Evolutionary conservation across 192 early-diverging fungal genomes (phyloP).

Genomic region (Coemansia sp.): DNA sequence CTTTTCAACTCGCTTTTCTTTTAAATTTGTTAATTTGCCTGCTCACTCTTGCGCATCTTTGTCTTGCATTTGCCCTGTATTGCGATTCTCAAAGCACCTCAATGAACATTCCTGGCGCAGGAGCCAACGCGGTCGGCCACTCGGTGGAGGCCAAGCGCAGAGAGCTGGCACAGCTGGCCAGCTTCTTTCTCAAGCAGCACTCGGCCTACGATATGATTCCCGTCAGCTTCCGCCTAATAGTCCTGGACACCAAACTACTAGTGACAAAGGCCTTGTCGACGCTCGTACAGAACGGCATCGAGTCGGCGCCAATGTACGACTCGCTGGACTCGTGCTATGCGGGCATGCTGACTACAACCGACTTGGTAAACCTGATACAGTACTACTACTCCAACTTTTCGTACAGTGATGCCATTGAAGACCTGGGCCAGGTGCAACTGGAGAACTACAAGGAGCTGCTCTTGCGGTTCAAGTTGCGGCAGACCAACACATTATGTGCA

Average conservation of each 20-base stretch:
- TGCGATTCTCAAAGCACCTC: neutral
- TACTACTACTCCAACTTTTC: conserved; percentile 85
- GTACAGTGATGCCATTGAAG: conserved; percentile 76
- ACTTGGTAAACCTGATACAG: conserved; percentile 91
- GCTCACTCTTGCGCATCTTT: too few species aligned
- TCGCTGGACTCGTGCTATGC: conserved; percentile 73
- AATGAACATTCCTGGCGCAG: conserved; percentile 37
- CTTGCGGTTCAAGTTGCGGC: conserved; percentile 47
- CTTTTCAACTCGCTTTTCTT: neutral
- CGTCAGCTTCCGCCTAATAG: conserved; percentile 84
- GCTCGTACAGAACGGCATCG: conserved; percentile 92
- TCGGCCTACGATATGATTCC: conserved; percentile 90
- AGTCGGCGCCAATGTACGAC: conserved; percentile 92
- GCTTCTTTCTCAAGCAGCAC: conserved; percentile 73
- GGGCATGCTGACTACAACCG: conserved; percentile 95
- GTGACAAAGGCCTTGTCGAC: conserved; percentile 91
- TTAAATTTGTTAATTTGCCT: conserved; percentile 11
- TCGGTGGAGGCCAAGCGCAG: conserved; percentile 32
- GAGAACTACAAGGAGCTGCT: conserved; percentile 53
- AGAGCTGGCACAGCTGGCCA: conserved; percentile 50
- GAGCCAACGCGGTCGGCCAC: conserved; percentile 5
- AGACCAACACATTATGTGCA: conserved; percentile 63
- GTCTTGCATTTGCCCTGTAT: neutral
- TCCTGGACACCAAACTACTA: conserved; percentile 84
- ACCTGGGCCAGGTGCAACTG: conserved; percentile 70